These are phyloP conservation scores for Graphilbum ipis-grandicollis DNA, from an alignment of 2,329 filamentous ascomycete genomes.

Conservation along the genomic window DNA sequence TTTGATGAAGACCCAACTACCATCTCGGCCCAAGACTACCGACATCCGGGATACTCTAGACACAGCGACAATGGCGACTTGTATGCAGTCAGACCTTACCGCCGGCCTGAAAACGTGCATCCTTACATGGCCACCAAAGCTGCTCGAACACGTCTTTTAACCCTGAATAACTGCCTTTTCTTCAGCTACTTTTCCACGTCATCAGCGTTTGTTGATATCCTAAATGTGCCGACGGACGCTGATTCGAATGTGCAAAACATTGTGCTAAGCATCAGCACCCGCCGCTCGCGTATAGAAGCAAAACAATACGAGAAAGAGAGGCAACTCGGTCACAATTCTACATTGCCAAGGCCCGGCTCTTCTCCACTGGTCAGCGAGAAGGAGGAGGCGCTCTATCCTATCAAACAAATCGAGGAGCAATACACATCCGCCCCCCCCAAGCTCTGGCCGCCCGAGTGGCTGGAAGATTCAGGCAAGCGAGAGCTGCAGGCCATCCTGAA, in stretches of 20 bases:
- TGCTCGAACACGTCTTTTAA: neutral
- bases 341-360: too few species aligned
- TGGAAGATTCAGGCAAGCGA: constrained; percentile 12
- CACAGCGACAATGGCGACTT: constrained; percentile 14
- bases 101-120: constrained; percentile 9
- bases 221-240: neutral
- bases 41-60: too few species aligned
- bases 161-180: neutral
- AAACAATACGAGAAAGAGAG: too few species aligned
- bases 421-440: constrained; percentile 16
- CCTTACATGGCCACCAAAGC: too few species aligned
- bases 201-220: neutral
- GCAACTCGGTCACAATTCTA: too few species aligned
- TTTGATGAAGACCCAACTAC: too few species aligned
- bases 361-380: too few species aligned
- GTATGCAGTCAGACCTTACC: constrained; percentile 22
- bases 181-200: neutral
- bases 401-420: constrained; percentile 9
- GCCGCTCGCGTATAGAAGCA: too few species aligned
- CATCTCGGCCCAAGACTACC: too few species aligned
- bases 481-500: constrained; percentile 21
- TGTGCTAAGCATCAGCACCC: too few species aligned
- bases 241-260: neutral
- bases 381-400: constrained; percentile 10
- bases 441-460: constrained; percentile 2